Percentiles rank a stretch among this genome's conserved stretches.
phyloP scores from a whole-genome alignment of 768 basidiomycete species.

The Amanita rubescens region DNA sequence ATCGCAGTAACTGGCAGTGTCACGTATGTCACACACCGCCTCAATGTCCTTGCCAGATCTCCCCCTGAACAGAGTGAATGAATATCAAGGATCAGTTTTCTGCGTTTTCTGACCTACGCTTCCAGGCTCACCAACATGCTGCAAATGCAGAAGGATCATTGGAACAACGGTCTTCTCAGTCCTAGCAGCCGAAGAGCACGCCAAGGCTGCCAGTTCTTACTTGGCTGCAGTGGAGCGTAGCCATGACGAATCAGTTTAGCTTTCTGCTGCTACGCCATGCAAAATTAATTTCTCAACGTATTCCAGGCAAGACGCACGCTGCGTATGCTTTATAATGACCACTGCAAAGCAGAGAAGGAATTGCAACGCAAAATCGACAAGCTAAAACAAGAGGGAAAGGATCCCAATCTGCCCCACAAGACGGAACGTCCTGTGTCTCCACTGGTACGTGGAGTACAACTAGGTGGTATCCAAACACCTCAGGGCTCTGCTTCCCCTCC shows the following conservation, averaged over 20 bases:
- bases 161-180: conserved; percentile 61
- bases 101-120: conserved; percentile 7
- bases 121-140: conserved; percentile 75
- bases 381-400: conserved; percentile 68
- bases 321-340: conserved; percentile 68
- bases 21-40: neutral
- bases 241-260: conserved; percentile 60
- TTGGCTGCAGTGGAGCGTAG: conserved; percentile 66
- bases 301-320: conserved; percentile 70
- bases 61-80: conserved; percentile 7
- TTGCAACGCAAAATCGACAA: conserved; percentile 66
- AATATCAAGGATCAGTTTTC: neutral
- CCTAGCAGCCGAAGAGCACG: conserved; percentile 66
- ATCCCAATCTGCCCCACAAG: conserved; percentile 68
- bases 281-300: conserved; percentile 4
- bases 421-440: conserved; percentile 21
- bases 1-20: neutral
- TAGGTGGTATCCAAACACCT: conserved; percentile 23
- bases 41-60: conserved; percentile 5
- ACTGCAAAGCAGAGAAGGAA: conserved; percentile 63
- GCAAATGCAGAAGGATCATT: conserved; percentile 72
- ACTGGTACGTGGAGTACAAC: conserved; percentile 17
- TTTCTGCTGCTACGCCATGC: conserved; percentile 9
- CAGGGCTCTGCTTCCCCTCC: conserved; percentile 34
- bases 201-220: conserved; percentile 72